A percentile compares a stretch with the other conserved stretches of the same genome.
Evolutionary conservation across 768 basidiomycete genomes (phyloP).

Genomic region (Suillus sp.): DNA sequence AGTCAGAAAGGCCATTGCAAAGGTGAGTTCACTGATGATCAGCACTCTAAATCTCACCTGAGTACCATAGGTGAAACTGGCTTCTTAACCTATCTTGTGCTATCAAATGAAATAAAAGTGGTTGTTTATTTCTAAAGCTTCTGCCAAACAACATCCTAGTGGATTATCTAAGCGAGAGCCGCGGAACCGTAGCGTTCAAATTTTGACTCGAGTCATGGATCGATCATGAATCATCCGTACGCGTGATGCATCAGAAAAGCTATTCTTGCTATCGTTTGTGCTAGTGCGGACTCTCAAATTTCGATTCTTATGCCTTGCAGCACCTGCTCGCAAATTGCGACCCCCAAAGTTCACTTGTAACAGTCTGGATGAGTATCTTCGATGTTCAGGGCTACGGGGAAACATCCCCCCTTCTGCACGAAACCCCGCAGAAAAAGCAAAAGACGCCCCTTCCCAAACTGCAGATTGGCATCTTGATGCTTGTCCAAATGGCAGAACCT

Average conservation of each 20-base stretch:
- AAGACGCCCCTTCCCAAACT: conserved; percentile 40
- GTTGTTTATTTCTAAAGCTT: conserved; percentile 2
- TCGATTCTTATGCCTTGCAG: background rate
- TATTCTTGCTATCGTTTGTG: conserved; percentile 2
- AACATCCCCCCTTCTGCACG: background rate
- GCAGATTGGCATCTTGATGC: conserved; percentile 40
- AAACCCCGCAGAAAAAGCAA: conserved; percentile 5
- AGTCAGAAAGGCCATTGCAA: conserved; percentile 5
- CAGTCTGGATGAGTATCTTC: background rate
- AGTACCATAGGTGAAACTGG: background rate
- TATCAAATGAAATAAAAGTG: background rate
- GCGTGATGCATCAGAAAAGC: background rate
- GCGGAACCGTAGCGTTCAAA: background rate
- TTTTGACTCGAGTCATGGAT: background rate
- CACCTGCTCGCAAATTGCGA: background rate
- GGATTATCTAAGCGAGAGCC: background rate
- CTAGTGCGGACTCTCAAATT: background rate
- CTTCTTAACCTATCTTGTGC: background rate
- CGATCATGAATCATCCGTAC: background rate
- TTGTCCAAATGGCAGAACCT: conserved; percentile 37
- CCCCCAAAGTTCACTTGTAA: background rate
- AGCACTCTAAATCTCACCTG: background rate
- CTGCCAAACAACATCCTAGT: conserved; percentile 1
- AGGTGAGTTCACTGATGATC: conserved; percentile 9
- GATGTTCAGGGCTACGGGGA: background rate